Conservation (phyloP, 306 rosid genomes). For the Myrica gale region DNA sequence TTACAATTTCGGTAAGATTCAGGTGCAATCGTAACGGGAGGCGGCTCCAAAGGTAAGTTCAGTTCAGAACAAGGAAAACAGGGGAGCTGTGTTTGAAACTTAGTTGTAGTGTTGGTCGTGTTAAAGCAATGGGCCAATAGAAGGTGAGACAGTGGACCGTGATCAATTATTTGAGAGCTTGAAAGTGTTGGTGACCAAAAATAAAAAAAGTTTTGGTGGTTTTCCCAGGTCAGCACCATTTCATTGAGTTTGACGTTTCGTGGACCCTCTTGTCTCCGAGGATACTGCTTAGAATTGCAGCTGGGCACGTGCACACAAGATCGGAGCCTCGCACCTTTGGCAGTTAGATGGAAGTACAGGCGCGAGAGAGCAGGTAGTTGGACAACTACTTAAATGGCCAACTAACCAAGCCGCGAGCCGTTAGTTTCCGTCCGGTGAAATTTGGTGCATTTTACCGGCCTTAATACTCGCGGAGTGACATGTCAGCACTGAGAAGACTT, state of each 20-base stretch:
- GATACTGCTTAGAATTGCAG: not conserved
- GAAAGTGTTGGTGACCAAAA: too few relatives aligned
- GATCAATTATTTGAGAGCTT: too few relatives aligned
- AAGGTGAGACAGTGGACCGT: not conserved
- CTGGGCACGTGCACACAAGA: not conserved
- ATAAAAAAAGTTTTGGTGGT: not conserved
- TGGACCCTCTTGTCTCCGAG: not conserved
- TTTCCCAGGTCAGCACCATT: not conserved
- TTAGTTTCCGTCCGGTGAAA: not conserved
- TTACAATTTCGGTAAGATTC: too few relatives aligned
- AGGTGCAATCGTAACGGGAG: too few relatives aligned
- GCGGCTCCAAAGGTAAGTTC: too few relatives aligned
- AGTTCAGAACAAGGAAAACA: too few relatives aligned
- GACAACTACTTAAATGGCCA: not conserved
- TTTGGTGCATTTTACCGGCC: not conserved
- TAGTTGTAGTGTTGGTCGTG: not conserved
- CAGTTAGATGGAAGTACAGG: constrained; percentile 3
- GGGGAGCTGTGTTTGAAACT: not conserved
- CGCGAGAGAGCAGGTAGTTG: not conserved
- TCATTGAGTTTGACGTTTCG: not conserved
- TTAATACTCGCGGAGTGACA: not conserved
- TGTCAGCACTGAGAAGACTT: too few relatives aligned
- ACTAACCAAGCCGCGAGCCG: constrained; percentile 2
- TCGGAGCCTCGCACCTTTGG: not conserved
- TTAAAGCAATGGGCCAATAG: not conserved